These are phyloP conservation scores for Oryza rufipogon DNA, from an alignment of 176 grass and related monocot genomes.

Conservation along the genomic window DNA sequence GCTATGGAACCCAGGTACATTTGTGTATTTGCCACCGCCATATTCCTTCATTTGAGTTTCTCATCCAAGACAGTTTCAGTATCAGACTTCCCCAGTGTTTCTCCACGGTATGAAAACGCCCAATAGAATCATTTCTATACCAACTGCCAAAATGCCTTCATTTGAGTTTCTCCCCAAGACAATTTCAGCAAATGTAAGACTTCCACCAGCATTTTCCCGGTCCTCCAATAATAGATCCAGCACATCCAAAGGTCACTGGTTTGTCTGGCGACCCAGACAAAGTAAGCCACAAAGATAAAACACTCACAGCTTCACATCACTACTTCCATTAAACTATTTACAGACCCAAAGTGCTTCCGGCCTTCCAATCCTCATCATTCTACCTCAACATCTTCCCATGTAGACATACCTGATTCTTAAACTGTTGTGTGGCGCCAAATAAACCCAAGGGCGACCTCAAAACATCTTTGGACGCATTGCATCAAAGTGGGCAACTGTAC, in stretches of 20 bases:
- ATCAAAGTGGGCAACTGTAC: conserved; percentile 27
- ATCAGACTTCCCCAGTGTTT: too few relatives aligned
- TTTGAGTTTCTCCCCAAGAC: too few relatives aligned
- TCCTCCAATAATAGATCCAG: neutral
- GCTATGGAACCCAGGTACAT: too few relatives aligned
- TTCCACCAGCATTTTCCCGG: neutral
- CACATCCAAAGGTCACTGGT: neutral
- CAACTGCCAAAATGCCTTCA: neutral
- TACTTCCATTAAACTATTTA: neutral
- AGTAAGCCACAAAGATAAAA: neutral
- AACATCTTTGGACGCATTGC: conserved; percentile 12
- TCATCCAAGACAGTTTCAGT: too few relatives aligned
- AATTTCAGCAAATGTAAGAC: too few relatives aligned
- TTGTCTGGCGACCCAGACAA: neutral
- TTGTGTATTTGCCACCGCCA: too few relatives aligned
- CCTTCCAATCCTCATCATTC: neutral
- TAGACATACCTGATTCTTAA: neutral
- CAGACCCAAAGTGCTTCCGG: neutral
- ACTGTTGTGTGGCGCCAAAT: conserved; percentile 1
- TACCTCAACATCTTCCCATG: too few relatives aligned
- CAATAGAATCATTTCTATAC: too few relatives aligned
- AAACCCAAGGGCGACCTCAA: conserved; percentile 10
- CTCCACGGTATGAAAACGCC: too few relatives aligned
- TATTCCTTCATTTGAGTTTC: too few relatives aligned
- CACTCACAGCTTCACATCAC: neutral